Base-by-base conservation (phyloP, 2,329 filamentous ascomycete species). In the Tympanopsis confertula region DNA sequence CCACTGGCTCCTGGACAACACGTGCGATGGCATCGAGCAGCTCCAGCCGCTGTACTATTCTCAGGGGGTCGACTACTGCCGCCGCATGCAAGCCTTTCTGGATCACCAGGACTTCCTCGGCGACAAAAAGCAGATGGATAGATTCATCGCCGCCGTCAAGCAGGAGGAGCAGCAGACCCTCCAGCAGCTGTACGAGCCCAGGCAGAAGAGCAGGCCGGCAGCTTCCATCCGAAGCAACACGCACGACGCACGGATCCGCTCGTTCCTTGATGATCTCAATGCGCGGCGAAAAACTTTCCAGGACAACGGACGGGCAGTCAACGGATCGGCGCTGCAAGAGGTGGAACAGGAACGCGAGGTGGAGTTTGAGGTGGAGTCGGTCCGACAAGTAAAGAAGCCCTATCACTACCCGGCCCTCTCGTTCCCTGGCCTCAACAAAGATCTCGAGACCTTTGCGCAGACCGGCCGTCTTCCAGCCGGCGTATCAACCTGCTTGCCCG, bases 331-430 rank as follows among this genome's bases (percentile, higher is more conserved):
- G 0, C 51, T 82, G 1, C 65, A 79, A 35, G 78, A 83, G 39
- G 76, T 70, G 0, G 68, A 71, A 28, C 65, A 70, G 41, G 72
- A 80, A 44, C 57, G 74, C 13, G 74, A 81, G 42, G 63, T 78
- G 0, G 73, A 69, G 3, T 62, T 68, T 13, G 67, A 80, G 43
- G 63, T 78, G 0, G 73, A 81, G 40, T 56, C 63, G 5, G 63
- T 77, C 0, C 67, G 74, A 0, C 65, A 78, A 43, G 55, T 68
- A 2, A 65, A 78, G 46, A 66, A 60, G 19, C 66, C 63, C 0
- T 26, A 51, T 0, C 50, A 60, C 0, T 65, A 61, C 40, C 46
- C 44, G 0, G 48, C 70, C 0, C 48, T 65, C 1, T 41, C 42
- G 0, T 71, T 71, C 28, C 51, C 59, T 0, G 62, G 64, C 0